Evolutionary conservation across 305 asterid genomes (phyloP), one percentile per base, ranked within the genome.

Genomic region (Stenogyne calaminthoides): DNA sequence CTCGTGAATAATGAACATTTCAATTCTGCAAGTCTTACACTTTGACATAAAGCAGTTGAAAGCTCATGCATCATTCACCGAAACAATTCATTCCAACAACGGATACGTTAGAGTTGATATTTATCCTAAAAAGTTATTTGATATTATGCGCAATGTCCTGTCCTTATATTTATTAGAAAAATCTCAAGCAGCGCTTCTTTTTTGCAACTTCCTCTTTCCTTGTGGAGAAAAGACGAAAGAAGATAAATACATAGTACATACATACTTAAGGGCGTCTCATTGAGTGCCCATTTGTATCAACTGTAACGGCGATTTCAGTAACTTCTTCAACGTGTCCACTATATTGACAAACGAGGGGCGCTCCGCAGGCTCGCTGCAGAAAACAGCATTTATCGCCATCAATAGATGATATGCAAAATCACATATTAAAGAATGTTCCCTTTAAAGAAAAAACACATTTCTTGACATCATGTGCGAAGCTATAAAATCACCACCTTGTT

Each of bases 261-360:
- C 20, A 37, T 22, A 19, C 19, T 25, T 55, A 29, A 0, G 18
- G 18, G 1, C 3, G 3, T 6, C 22, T 49, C 56, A 49, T 15
- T 49, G 9, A 6, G 56, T 11, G 5, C 91, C 93, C 92, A 86
- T 89, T 73, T 85, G 92, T 67, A 91, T 88, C 85, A 84, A 60
- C 82, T 84, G 89, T 75, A 83, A 69, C 16, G 97, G 97, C 55
- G 98, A 94, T 84, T 89, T 94, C 59, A 94, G 81, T 78, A 94
- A 40, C 84, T 94, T 91, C 91, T 94, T 94, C 74, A 94, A 44
- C 0, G 92, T 75, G 7, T 86, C 95, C 80, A 94, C 89, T 15
- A 94, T 89, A 57, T 73, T 83, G 27, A 58, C 77, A 10, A 91
- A 85, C 34, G 97, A 71, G 2, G 98, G 98, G 5, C 97, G 88